A percentile compares a stretch with the other conserved stretches of the same genome.
phyloP scores from a whole-genome alignment of 768 basidiomycete species.

The Coprinopsis sp. region DNA sequence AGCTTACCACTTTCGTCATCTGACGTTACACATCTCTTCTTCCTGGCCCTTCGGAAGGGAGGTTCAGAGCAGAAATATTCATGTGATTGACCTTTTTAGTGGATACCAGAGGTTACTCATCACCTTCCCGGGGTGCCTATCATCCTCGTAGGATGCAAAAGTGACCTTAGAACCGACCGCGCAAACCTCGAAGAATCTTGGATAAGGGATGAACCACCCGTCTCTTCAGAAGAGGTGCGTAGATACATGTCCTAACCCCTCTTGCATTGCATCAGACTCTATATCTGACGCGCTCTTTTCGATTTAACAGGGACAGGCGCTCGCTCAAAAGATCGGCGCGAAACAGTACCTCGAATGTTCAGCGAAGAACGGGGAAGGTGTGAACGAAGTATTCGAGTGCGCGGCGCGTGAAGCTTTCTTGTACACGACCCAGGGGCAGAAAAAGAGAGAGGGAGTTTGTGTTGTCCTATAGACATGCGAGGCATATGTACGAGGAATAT shows the following conservation, averaged over 20 bases:
- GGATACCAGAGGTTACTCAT: not conserved
- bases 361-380: not conserved
- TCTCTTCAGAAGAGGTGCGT: not conserved
- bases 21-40: not conserved
- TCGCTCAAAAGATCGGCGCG: not conserved
- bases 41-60: not conserved
- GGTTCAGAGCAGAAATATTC: not conserved
- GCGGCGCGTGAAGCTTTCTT: no score
- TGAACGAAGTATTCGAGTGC: not conserved
- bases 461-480: no score
- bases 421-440: no score
- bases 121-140: not conserved
- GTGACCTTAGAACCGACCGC: no score
- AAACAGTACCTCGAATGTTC: constrained; percentile 1
- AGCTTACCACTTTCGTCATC: constrained; percentile 20
- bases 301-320: not conserved
- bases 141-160: constrained; percentile 1
- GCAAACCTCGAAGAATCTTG: not conserved
- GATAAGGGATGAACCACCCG: not conserved
- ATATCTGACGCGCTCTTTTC: not conserved
- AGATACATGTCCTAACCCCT: not conserved
- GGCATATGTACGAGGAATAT: no score
- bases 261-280: not conserved
- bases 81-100: no score
- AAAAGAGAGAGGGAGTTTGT: no score